Conservation (phyloP, 2,329 filamentous ascomycete species). For the Lachnellula occidentalis region DNA sequence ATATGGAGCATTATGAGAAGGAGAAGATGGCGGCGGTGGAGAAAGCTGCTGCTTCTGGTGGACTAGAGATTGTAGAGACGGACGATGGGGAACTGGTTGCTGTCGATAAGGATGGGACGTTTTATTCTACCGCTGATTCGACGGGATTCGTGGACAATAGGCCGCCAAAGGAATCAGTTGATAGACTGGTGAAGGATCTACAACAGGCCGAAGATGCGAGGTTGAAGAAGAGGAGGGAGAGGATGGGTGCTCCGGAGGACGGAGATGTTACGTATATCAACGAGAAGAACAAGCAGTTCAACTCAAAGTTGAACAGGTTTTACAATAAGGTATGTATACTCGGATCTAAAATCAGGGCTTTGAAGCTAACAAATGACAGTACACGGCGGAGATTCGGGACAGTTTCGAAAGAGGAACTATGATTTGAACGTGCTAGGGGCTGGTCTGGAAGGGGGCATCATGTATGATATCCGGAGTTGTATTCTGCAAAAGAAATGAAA, state of each 20-base stretch:
- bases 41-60: conserved; percentile 75
- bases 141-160: conserved; percentile 78
- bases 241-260: conserved; percentile 73
- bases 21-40: conserved; percentile 83
- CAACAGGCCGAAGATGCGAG: conserved; percentile 82
- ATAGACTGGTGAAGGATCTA: conserved; percentile 80
- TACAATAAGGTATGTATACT: conserved; percentile 70
- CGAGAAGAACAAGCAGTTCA: conserved; percentile 99
- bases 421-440: conserved; percentile 51
- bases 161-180: conserved; percentile 80
- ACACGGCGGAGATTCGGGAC: conserved; percentile 93
- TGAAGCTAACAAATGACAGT: conserved; percentile 41
- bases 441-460: background rate
- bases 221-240: conserved; percentile 78
- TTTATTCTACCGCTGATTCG: conserved; percentile 84
- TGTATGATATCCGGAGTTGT: background rate
- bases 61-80: conserved; percentile 92
- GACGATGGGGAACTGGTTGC: conserved; percentile 91
- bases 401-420: conserved; percentile 97
- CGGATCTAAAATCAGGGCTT: background rate
- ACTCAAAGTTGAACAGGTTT: conserved; percentile 91
- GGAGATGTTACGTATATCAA: conserved; percentile 98
- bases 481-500: background rate
- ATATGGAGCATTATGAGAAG: conserved; percentile 79
- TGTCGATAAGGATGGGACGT: conserved; percentile 83